Conservation (phyloP, 192 early-diverging fungal species). For the Coemansia sp. region DNA sequence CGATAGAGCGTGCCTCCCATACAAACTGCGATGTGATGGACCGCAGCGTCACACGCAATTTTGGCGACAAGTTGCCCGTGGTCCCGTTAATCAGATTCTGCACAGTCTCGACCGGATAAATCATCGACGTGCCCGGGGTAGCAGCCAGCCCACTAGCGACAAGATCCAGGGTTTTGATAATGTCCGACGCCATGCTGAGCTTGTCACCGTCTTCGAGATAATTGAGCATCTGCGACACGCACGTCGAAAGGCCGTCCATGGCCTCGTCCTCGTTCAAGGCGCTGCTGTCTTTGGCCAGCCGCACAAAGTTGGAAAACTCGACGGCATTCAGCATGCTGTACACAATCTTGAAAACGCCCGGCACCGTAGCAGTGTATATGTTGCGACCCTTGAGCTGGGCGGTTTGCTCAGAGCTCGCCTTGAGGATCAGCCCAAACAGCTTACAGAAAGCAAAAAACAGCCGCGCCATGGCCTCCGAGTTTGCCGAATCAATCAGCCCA, state of each 20-base stretch:
- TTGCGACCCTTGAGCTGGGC: constrained; percentile 4
- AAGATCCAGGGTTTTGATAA: constrained; percentile 31
- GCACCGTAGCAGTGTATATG: constrained; percentile 18
- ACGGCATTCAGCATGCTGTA: constrained; percentile 44
- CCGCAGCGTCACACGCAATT: constrained; percentile 13
- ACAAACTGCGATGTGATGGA: constrained; percentile 14
- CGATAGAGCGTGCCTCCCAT: constrained; percentile 21
- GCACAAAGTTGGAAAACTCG: constrained; percentile 37
- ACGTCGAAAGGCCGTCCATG: constrained; percentile 32
- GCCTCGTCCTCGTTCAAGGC: constrained; percentile 34
- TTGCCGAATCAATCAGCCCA: constrained; percentile 4
- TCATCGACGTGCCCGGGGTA: constrained; percentile 28
- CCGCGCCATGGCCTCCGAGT: constrained; percentile 27
- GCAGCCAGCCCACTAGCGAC: constrained; percentile 34
- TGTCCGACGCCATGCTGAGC: constrained; percentile 15
- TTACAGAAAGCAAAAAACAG: constrained; percentile 44
- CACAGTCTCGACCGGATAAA: constrained; percentile 29
- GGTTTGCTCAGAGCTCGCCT: constrained; percentile 12
- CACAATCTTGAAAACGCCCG: constrained; percentile 29
- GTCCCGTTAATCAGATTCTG: constrained; percentile 15
- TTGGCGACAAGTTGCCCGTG: constrained; percentile 5
- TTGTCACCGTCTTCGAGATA: constrained; percentile 23
- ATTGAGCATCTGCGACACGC: constrained; percentile 39
- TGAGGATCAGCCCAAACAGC: constrained; percentile 36
- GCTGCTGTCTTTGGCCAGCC: constrained; percentile 18